Percentiles rank a stretch among this genome's conserved stretches.
phyloP scores from a whole-genome alignment of 2,329 filamentous ascomycete species.

The Phaeoacremonium minimum region DNA sequence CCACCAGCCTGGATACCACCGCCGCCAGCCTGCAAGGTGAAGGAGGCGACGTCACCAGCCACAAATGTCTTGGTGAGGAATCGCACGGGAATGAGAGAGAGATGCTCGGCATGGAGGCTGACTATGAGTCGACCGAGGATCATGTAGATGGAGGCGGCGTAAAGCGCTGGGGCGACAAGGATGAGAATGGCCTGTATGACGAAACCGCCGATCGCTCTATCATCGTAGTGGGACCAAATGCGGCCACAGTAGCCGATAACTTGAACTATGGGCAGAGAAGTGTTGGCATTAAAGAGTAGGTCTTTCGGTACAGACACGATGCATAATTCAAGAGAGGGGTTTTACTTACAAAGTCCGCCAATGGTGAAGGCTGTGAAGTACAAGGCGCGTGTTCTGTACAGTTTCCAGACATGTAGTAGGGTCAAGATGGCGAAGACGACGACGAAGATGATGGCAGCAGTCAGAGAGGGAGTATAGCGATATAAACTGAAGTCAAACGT shows the following conservation, averaged over 20 bases:
- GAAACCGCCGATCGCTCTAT: conserved; percentile 23
- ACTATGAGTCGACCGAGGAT: conserved; percentile 34
- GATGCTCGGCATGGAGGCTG: neutral
- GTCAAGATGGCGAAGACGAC: conserved; percentile 35
- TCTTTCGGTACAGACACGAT: too few species aligned
- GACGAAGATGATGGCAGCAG: conserved; percentile 36
- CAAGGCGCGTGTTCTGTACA: conserved; percentile 38
- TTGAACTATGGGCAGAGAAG: conserved; percentile 34
- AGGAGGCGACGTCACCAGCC: conserved; percentile 37
- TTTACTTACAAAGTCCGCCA: conserved; percentile 40
- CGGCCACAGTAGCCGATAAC: conserved; percentile 34
- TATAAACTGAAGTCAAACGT: conserved; percentile 25
- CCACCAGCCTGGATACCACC: conserved; percentile 19
- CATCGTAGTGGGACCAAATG: conserved; percentile 20
- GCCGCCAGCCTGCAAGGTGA: conserved; percentile 35
- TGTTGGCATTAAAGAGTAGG: too few species aligned
- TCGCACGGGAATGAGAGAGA: conserved; percentile 3
- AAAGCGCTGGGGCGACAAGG: conserved; percentile 34
- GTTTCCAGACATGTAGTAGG: conserved; percentile 31
- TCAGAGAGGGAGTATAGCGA: conserved; percentile 33
- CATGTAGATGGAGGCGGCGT: conserved; percentile 42
- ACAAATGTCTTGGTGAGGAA: conserved; percentile 44
- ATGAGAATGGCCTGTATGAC: conserved; percentile 34
- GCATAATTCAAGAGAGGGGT: neutral
- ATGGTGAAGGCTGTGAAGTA: conserved; percentile 45